A percentile compares a stretch with the other conserved stretches of the same genome.
phyloP scores from a whole-genome alignment of 805 yeast genomes.

The Yarrowia divulgata region DNA sequence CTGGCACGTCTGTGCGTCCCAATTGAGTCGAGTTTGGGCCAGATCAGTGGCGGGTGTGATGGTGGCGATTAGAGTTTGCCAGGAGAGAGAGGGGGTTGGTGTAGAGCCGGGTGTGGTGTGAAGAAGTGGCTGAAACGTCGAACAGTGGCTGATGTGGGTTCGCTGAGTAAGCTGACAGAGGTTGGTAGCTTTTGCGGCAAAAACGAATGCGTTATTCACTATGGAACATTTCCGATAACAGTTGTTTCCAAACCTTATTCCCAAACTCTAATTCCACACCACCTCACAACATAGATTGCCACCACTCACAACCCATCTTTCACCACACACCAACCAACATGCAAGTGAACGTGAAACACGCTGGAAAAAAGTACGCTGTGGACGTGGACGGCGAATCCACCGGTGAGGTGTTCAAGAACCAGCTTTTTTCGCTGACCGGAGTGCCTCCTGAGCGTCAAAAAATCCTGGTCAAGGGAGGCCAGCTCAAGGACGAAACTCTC shows the following conservation, averaged over 20 bases:
- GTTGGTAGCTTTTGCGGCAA: too few relatives aligned
- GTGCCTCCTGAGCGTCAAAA: conserved; percentile 92
- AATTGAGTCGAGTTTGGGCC: too few relatives aligned
- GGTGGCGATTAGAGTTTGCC: too few relatives aligned
- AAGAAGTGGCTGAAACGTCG: too few relatives aligned
- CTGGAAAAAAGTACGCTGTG: conserved; percentile 69
- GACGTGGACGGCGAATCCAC: conserved; percentile 62
- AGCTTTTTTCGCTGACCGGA: conserved; percentile 74
- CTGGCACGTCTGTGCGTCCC: too few relatives aligned
- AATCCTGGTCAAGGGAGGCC: conserved; percentile 87
- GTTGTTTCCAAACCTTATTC: background rate
- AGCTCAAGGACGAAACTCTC: conserved; percentile 72
- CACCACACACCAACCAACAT: too few relatives aligned
- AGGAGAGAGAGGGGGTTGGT: too few relatives aligned
- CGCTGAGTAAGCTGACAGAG: too few relatives aligned
- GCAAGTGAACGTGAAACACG: conserved; percentile 62
- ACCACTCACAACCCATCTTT: background rate
- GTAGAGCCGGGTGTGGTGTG: too few relatives aligned
- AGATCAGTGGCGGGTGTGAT: too few relatives aligned
- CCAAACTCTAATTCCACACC: background rate
- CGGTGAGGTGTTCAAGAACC: conserved; percentile 69
- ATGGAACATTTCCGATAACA: background rate
- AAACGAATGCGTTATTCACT: background rate
- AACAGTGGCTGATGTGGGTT: too few relatives aligned
- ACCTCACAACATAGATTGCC: background rate